These are phyloP conservation scores for Citeromyces siamensis DNA, from an alignment of 1,139 yeast genomes.

Conservation along the genomic window DNA sequence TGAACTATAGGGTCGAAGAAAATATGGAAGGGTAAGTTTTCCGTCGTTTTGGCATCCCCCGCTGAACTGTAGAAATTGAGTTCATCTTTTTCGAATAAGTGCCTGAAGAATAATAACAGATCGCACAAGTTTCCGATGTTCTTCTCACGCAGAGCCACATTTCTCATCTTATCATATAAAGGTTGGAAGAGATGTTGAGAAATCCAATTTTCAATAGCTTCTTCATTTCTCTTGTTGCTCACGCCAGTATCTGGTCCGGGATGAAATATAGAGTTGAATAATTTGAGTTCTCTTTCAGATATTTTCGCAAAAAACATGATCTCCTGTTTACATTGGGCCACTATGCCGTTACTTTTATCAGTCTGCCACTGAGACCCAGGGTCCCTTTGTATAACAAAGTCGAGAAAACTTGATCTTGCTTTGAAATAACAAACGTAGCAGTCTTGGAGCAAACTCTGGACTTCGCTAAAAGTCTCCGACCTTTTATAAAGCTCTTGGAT, in stretches of 20 bases:
- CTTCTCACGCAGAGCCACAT: constrained; percentile 53
- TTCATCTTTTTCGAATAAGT: constrained; percentile 55
- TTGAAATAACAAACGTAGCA: constrained; percentile 52
- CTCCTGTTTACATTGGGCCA: constrained; percentile 48
- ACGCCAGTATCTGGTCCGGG: constrained; percentile 10
- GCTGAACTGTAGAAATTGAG: constrained; percentile 21
- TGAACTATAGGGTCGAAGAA: constrained; percentile 61
- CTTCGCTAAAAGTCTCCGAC: constrained; percentile 30
- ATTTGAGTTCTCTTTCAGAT: constrained; percentile 44
- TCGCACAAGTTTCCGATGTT: constrained; percentile 63
- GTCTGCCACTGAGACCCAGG: constrained; percentile 16
- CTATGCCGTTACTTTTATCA: constrained; percentile 14
- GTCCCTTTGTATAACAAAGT: constrained; percentile 27
- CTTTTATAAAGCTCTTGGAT: constrained; percentile 32
- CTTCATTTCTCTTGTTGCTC: constrained; percentile 14
- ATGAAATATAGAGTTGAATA: constrained; percentile 44
- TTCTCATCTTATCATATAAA: constrained; percentile 57
- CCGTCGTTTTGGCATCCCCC: not conserved
- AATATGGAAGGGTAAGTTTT: constrained; percentile 22
- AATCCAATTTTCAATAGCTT: constrained; percentile 39
- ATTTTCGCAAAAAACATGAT: constrained; percentile 45
- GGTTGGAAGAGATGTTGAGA: constrained; percentile 52
- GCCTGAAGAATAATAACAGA: constrained; percentile 56
- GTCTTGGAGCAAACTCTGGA: constrained; percentile 55
- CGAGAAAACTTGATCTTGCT: constrained; percentile 34